Evolutionary conservation across 208 protist genomes (phyloP).

Genomic region (Trypanosoma caninum): DNA sequence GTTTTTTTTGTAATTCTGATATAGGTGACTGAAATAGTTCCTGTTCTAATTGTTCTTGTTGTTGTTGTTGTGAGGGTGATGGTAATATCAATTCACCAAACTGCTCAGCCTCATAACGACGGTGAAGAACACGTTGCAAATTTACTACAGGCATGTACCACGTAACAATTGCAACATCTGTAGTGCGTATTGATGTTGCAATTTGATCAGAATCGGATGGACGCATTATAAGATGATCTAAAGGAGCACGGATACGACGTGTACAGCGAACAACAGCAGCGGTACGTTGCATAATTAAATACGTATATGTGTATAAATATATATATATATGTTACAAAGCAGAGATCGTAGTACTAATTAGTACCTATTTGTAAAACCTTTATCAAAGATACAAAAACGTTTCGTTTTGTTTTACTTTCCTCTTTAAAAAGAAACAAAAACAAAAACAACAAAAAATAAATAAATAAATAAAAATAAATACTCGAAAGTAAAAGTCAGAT

Average conservation of each 20-base stretch:
- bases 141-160: slow-evolving; percentile 73
- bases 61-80: too few relatives aligned
- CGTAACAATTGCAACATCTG: slow-evolving; percentile 67
- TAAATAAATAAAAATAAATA: neutral
- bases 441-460: neutral
- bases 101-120: slow-evolving; percentile 79
- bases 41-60: too few relatives aligned
- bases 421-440: neutral
- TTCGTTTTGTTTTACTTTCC: neutral
- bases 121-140: slow-evolving; percentile 61
- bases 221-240: slow-evolving; percentile 83
- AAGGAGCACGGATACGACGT: slow-evolving; percentile 64
- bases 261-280: slow-evolving; percentile 52
- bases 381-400: too few relatives aligned
- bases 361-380: too few relatives aligned
- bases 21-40: too few relatives aligned
- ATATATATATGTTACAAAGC: neutral
- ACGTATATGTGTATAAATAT: neutral
- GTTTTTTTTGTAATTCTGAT: too few relatives aligned
- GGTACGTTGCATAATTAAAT: neutral
- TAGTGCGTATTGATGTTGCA: slow-evolving; percentile 55
- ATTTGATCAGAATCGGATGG: slow-evolving; percentile 69
- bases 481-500: neutral
- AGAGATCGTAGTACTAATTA: too few relatives aligned
- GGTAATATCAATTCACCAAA: slow-evolving; percentile 67